Evolutionary conservation across 495 filamentous ascomycete genomes (phyloP), one percentile per base, ranked within the genome.

Genomic region (Chaetomium cochliodes): DNA sequence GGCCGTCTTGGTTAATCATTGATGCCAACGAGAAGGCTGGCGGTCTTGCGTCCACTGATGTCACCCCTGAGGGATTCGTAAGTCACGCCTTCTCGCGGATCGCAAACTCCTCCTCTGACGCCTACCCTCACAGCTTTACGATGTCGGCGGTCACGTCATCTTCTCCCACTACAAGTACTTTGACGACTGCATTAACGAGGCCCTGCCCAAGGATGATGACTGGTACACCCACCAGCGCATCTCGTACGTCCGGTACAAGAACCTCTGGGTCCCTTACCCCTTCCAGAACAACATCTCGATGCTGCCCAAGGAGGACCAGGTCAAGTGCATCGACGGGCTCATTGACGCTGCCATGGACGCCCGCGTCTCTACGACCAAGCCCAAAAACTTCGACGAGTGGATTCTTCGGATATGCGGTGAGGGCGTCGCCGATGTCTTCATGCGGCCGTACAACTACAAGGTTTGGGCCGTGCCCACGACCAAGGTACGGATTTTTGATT

Each of bases 151-250:
- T 70, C 94, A 98, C 80, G 94, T 98, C 80, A 98, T 98, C 79
- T 98, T 98, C 86, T 98, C 94, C 65, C 94, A 98, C 85, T 98
- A 98, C 87, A 97, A 96, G 80, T 98, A 98, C 87, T 98, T 98
- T 77, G 94, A 98, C 80, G 96, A 98, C 81, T 96, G 92, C 82
- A 90, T 98, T 76, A 82, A 97, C 73, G 93, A 98, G 82, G 94
- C 94, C 62, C 86, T 98, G 51, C 96, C 94, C 67, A 91, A 92
- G 77, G 85, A 90, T 57, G 87, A 90, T 57, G 96, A 98, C 82
- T 98, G 94, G 94, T 97, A 91, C 78, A 92, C 86, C 60, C 94
- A 98, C 83, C 90, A 98, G 81, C 93, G 94, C 79, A 92, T 98
- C 79, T 98, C 94, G 64, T 98, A 98, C 78, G 93, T 98, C 68